Base-by-base conservation (phyloP, 1,284 basidiomycete species). In the Cutaneotrichosporon sp. region DNA sequence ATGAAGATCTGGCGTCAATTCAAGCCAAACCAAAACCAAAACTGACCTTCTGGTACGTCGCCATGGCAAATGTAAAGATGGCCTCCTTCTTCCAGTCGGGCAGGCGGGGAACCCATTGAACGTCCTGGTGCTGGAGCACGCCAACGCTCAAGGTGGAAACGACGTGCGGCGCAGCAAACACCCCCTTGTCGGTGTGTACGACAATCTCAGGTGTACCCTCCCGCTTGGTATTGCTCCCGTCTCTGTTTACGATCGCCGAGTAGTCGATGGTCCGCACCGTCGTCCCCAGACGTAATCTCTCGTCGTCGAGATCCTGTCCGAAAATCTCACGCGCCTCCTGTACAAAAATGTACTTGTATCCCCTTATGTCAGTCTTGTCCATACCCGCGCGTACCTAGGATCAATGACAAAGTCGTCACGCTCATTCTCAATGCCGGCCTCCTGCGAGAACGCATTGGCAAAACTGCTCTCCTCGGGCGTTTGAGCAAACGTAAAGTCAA, bases 1-100 rank as follows among this genome's bases (percentile, higher is more conserved):
- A 89, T 70, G 75, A 89, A 89, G 55, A 89, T 88, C 77, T 50
- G 22, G 22, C 49, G 49, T 50, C 11, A 50, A 21, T 26, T 26
- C 49, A 13, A 10, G 21, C 8, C 1, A 2, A 21, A 8, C n/a
- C 22, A 50, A 10, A 21, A 2, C 46, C n/a, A 49, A 6, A 10
- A 11, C 49, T 13, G 6, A 50, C 49, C 22, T 89, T 89, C 5
- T 88, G 88, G 71, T 88, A 89, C 3, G 84, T 87, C 2, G 82
- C 83, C 88, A 89, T 88, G 8, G 83, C 82, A 75, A 89, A 85
- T 58, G 84, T 85, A 32, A 86, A 84, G 56, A 89, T 86, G 1
- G 88, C 88, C 68, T 89, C 87, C 49, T 80, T 70, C 73, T 89
- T 89, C 83, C 84, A 89, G n/a, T 79, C 74, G 3, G 88, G 88